Evolutionary conservation across 75 land plant genomes (phyloP), one percentile per base, ranked within the genome.

Genomic region (Isoetes taiwanensis): DNA sequence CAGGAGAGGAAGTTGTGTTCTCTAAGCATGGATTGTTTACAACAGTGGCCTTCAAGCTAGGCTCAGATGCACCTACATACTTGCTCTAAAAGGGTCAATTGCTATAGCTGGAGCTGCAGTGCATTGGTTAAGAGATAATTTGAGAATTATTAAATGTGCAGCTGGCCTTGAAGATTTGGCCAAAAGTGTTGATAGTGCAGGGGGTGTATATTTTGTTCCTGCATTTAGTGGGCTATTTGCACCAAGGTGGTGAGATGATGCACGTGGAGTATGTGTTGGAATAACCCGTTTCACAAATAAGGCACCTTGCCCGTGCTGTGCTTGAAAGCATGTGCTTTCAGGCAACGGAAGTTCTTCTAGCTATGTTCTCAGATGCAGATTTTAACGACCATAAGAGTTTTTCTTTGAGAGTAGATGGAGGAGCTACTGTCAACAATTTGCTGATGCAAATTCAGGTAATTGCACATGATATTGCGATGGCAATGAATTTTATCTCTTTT

Each of bases 171-270:
- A 94, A 62, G 75, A 25, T 3, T 38, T 89, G 56, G 96, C 99
- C 1, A 46, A 17, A 26, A 28, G 72, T 11, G 96, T 89, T 21
- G 70, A 73, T n/a, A 78, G 78, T 28, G 54, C 80, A 0, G 99
- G 96, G 16, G 99, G 99, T 6, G 81, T 94, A 2, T 94, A 94
- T 56, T 89, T 94, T 63, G 99, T 94, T 5, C 99, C 99, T 8
- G 99, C 99, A n/a, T 94, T 94, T 50, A 85, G 83, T 72, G 96
- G 99, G 26, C 65, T 94, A 64, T 89, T 84, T 67, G 90, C 99
- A n/a, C 99, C 99, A 4, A 81, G 90, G 84, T 94, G 96, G 99
- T 71, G 99, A 54, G 96, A 94, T 66, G 96, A 94, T 78, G 96
- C 99, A 2, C 71, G 99, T 12, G 96, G 99, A 0, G 96, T 89